Base-by-base conservation (phyloP, 2,329 filamentous ascomycete genomes). In the Ophiognomonia clavigignenti-juglandacearum region DNA sequence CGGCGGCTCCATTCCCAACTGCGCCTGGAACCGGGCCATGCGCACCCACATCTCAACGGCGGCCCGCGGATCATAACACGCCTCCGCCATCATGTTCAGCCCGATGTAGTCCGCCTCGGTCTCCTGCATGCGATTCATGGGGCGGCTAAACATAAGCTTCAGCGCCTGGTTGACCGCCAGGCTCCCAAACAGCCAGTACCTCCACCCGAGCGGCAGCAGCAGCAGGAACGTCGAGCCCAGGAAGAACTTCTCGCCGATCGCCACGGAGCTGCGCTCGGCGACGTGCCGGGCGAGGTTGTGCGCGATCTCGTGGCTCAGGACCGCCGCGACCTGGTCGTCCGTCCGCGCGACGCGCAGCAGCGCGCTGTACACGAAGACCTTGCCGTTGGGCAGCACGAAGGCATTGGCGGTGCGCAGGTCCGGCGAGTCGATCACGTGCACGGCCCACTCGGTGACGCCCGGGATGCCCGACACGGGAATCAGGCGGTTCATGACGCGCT, bases 81-180 rank as follows among this genome's bases (percentile, higher is more conserved):
- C 84, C 66, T 88, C 80, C 0, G 86, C 80, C 85, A 91, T 91
- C 75, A 91, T 86, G 75, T 91, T 80, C 27, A 91, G 64, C 0
- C 87, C 87, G 39, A 91, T 88, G 57, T 86, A 88, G 59, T 92
- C 87, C 0, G 87, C 87, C 67, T 92, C 86, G 40, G 74, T 80
- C 71, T 86, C 87, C 66, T 90, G 86, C 59, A 75, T 77, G 40
- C 87, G 72, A 39, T 78, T 80, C 62, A 86, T 86, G 1, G 86
- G 87, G 51, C 78, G 70, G 40, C 72, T 73, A 59, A 88, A 80
- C n/a, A 83, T 74, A 14, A 86, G 61, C 42, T 86, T 75, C 23
- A 86, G 66, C 19, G 83, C 45, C 59, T n/a, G n/a, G n/a, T n/a
- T 75, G 65, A 2, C 73, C 68, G 14, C 68, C 70, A 31, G 71